Evolutionary conservation across 2,329 filamentous ascomycete genomes (phyloP).

Genomic region (Claviceps lovelessii): DNA sequence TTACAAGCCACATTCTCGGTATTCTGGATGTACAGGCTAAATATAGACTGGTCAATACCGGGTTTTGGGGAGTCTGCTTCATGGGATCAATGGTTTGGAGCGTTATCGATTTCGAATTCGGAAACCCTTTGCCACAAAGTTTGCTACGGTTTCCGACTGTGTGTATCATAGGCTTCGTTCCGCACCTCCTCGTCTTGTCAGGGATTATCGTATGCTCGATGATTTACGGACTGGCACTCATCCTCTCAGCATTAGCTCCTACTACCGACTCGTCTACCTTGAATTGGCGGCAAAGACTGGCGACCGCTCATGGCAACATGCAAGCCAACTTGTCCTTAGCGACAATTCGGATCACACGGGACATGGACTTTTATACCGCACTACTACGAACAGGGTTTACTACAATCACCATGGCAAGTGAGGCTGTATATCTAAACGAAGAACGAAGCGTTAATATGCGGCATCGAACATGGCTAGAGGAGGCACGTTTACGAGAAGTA

Average conservation of each 20-base stretch:
- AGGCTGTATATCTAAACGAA: constrained; percentile 91
- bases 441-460: constrained; percentile 61
- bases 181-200: constrained; percentile 71
- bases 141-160: constrained; percentile 83
- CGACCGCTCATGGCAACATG: constrained; percentile 69
- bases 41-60: constrained; percentile 74
- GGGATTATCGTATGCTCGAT: constrained; percentile 62
- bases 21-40: constrained; percentile 65
- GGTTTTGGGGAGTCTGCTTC: constrained; percentile 79
- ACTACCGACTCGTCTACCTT: constrained; percentile 15
- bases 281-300: constrained; percentile 45
- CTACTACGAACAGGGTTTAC: constrained; percentile 76
- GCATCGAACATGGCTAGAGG: constrained; percentile 79
- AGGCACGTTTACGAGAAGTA: constrained; percentile 67
- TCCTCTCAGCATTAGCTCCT: constrained; percentile 47
- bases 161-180: constrained; percentile 87
- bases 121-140: constrained; percentile 46
- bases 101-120: constrained; percentile 45
- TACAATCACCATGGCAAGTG: constrained; percentile 81
- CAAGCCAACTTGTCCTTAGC: constrained; percentile 81
- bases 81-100: constrained; percentile 77
- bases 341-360: constrained; percentile 63
- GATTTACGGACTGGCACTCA: constrained; percentile 66
- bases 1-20: constrained; percentile 71
- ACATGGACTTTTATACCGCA: constrained; percentile 93